Evolutionary conservation across 257 asterid genomes (phyloP), one percentile per base, ranked within the genome.

Genomic region (Solanum sejunctum): DNA sequence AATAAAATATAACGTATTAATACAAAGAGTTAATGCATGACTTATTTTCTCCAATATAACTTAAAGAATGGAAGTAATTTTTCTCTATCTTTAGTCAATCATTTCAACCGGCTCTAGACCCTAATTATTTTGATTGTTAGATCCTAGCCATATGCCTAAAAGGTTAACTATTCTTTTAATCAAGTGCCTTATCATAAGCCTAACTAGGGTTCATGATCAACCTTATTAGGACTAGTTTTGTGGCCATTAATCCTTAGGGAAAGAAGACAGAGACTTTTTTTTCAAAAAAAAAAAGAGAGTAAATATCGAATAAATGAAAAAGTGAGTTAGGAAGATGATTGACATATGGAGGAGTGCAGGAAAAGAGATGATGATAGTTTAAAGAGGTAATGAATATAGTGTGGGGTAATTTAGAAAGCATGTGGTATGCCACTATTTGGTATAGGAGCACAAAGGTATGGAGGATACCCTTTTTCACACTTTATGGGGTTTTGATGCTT

Each of bases 341-440:
- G 64, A 26, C 80, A 72, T 18, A 10, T 18, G 28, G 16, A 78
- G 45, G 83, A 52, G 83, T 52, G 83, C 83, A 78, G 49, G 12
- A 26, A 32, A 77, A 78, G 39, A 18, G 47, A 64, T 51, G 47
- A 77, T 52, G 49, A 26, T 78, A 26, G 49, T 78, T 78, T 70
- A 77, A 83, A 83, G 79, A 52, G 39, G 79, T 2, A 70, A 41
- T 26, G 78, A 61, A 47, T 58, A 58, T 16, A 18, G 8, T 0
- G 43, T 85, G 28, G 32, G 61, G 75, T 7, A 72, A 75, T 60
- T 23, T n/a, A 57, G 36, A 45, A 8, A 55, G 82, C 84, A 57
- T 67, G 87, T 87, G 85, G 85, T n/a, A 78, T 55, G 85, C 61
- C 89, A 84, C 89, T 87, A 32, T 45, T 36, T 82, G 54, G 56